These are phyloP conservation scores for Oryza nivara DNA, from an alignment of 176 grass and related monocot genomes.

Conservation along the genomic window DNA sequence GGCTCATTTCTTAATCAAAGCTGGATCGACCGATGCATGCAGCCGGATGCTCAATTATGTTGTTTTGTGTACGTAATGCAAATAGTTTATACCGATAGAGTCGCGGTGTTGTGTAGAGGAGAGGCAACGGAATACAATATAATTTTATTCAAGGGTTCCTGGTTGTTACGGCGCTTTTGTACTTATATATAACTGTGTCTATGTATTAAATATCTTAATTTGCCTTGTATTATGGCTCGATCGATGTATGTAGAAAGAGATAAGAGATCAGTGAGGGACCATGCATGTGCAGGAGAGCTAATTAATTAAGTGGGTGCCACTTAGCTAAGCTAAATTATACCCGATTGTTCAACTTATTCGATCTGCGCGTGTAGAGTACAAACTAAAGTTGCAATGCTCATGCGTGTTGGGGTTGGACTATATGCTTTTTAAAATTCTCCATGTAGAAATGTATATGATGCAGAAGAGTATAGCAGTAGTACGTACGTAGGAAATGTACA, in stretches of 20 bases:
- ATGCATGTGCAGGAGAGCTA: constrained; percentile 26
- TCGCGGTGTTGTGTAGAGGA: constrained; percentile 44
- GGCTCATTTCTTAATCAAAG: constrained; percentile 37
- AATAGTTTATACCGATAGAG: constrained; percentile 24
- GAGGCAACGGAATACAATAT: constrained; percentile 40
- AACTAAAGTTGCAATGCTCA: constrained; percentile 45
- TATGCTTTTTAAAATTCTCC: constrained; percentile 8
- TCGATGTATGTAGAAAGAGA: constrained; percentile 23
- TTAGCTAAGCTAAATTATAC: constrained; percentile 20
- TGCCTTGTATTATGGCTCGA: constrained; percentile 27
- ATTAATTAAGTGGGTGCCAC: constrained; percentile 58
- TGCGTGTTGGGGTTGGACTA: constrained; percentile 16
- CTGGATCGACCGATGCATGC: constrained; percentile 22
- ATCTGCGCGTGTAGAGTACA: constrained; percentile 19
- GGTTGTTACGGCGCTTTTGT: constrained; percentile 7
- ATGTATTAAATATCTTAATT: neutral
- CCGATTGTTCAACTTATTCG: constrained; percentile 36
- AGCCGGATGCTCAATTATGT: constrained; percentile 37
- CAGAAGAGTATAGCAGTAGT: neutral
- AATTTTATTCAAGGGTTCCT: constrained; percentile 21
- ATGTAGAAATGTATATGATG: neutral
- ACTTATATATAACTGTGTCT: neutral
- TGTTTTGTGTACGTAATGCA: constrained; percentile 38
- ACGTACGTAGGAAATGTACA: constrained; percentile 6
- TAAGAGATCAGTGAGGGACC: constrained; percentile 1